phyloP scores from a whole-genome alignment of 78 protist species.

The Dictyostelium brefeldianum region DNA sequence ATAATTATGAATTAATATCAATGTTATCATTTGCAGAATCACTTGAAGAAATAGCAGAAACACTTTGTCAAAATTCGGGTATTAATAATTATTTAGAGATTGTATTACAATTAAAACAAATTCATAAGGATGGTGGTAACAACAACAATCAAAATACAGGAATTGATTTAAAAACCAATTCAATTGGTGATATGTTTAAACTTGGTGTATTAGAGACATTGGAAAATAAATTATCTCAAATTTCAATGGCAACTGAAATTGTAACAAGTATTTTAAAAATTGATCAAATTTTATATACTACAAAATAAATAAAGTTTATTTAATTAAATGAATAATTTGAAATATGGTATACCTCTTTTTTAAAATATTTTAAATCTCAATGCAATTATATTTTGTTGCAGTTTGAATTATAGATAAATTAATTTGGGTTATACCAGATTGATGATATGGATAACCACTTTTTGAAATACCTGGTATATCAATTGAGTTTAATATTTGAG shows the following conservation, averaged over 20 bases:
- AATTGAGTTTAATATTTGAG: no score
- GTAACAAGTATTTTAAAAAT: constrained; percentile 30
- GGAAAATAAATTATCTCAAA: constrained; percentile 50
- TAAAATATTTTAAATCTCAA: no score
- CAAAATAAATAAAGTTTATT: neutral
- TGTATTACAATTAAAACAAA: neutral
- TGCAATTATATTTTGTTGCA: no score
- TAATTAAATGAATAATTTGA: no score
- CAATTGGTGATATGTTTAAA: constrained; percentile 27
- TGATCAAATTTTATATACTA: constrained; percentile 17
- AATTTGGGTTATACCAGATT: no score
- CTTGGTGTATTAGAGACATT: constrained; percentile 54
- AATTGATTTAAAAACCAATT: constrained; percentile 16
- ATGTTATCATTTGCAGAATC: constrained; percentile 55
- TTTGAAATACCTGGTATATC: no score
- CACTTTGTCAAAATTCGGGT: constrained; percentile 43
- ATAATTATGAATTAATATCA: neutral
- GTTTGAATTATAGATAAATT: no score
- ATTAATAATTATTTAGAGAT: constrained; percentile 35
- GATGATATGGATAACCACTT: no score
- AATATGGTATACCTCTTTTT: no score
- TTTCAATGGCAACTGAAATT: constrained; percentile 65
- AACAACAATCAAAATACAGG: neutral
- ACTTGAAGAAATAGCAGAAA: constrained; percentile 42
- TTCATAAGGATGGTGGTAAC: neutral